Conservation (phyloP, 2,329 filamentous ascomycete species). For the Bipolaris bicolor region DNA sequence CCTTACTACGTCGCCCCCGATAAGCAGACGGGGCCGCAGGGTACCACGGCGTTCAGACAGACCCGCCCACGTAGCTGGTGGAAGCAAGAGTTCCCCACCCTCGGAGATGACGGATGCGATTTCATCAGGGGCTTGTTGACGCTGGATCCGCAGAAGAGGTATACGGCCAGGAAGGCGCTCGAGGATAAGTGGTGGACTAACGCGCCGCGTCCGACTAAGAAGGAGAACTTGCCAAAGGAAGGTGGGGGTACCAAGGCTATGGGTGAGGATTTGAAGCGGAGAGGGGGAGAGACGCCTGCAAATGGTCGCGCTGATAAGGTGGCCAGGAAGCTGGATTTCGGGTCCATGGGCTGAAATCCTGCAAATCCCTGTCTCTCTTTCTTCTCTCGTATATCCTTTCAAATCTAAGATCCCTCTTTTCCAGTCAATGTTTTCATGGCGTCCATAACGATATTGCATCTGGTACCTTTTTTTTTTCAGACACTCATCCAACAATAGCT, state of each 20-base stretch:
- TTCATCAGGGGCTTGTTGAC: constrained; percentile 83
- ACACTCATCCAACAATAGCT: too few relatives aligned
- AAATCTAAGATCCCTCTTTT: too few relatives aligned
- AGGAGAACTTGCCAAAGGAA: constrained; percentile 81
- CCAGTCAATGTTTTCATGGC: too few relatives aligned
- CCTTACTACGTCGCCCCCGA: constrained; percentile 78
- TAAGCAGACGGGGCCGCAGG: constrained; percentile 37
- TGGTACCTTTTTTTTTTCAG: not conserved
- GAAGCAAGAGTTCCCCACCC: constrained; percentile 75
- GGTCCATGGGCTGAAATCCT: constrained; percentile 18
- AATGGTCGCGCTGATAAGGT: constrained; percentile 73
- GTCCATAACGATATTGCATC: not conserved
- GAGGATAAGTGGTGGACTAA: constrained; percentile 85
- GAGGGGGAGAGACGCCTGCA: constrained; percentile 66
- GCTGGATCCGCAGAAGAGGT: constrained; percentile 84
- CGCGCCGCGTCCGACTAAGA: constrained; percentile 81
- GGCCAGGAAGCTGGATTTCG: constrained; percentile 70
- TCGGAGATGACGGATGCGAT: constrained; percentile 84
- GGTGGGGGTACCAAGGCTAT: constrained; percentile 73
- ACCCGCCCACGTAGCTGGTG: constrained; percentile 76
- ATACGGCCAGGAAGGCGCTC: constrained; percentile 77
- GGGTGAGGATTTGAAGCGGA: constrained; percentile 80
- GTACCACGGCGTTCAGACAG: constrained; percentile 52
- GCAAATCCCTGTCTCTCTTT: not conserved
- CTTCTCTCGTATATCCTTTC: too few relatives aligned